phyloP scores from a whole-genome alignment of 2,329 filamentous ascomycete species.

The Penicillium sp. region DNA sequence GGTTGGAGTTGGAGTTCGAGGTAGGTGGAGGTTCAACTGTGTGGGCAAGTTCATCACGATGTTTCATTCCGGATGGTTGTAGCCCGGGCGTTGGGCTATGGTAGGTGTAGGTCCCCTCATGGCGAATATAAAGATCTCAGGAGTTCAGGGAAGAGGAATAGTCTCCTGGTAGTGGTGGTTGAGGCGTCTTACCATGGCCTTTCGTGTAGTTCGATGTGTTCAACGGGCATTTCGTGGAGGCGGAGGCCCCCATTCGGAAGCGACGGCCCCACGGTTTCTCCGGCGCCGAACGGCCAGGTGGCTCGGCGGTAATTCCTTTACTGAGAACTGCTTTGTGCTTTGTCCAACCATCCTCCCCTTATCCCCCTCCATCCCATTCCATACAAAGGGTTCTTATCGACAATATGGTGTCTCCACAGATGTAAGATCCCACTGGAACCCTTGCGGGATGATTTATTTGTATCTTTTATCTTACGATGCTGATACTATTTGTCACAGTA shows the following conservation, averaged over 20 bases:
- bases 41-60: conserved; percentile 8
- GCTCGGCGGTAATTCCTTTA: conserved; percentile 13
- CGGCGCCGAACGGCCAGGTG: conserved; percentile 26
- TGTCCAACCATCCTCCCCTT: not conserved
- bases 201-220: not conserved
- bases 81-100: not conserved
- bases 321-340: conserved; percentile 11
- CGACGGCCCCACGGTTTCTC: conserved; percentile 14
- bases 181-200: not conserved
- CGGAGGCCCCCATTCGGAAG: conserved; percentile 7
- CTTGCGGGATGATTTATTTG: too few species aligned
- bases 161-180: not conserved
- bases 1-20: not conserved
- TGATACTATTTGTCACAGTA: conserved; percentile 56
- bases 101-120: not conserved
- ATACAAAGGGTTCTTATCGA: conserved; percentile 25
- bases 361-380: conserved; percentile 16
- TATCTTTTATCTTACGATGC: not conserved
- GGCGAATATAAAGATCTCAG: not conserved
- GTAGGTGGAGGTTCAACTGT: not conserved
- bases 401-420: conserved; percentile 70
- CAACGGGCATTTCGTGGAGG: conserved; percentile 3
- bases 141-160: not conserved
- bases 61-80: conserved; percentile 4
- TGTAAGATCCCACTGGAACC: too few species aligned